phyloP scores from a whole-genome alignment of 2,329 filamentous ascomycete genomes.

The Keithomyces neogunnii region DNA sequence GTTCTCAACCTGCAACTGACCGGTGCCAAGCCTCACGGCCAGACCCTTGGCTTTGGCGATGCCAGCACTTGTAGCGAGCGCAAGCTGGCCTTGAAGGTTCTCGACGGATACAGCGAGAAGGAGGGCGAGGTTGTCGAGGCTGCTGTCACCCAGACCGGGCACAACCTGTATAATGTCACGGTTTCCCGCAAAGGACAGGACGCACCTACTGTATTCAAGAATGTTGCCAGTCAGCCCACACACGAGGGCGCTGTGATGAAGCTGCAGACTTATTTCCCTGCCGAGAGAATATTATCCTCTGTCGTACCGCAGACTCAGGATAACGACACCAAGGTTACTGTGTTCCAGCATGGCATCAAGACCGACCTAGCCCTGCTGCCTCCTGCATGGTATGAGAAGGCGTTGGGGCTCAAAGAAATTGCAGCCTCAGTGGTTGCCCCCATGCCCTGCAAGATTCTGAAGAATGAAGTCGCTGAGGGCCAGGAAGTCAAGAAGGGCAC shows the following conservation, averaged over 20 bases:
- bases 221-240: slow-evolving; percentile 34
- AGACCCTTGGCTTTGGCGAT: slow-evolving; percentile 46
- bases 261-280: slow-evolving; percentile 59
- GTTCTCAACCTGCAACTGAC: slow-evolving; percentile 46
- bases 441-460: slow-evolving; percentile 95
- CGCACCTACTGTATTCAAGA: slow-evolving; percentile 30
- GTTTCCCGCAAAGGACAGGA: slow-evolving; percentile 34
- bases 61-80: slow-evolving; percentile 32
- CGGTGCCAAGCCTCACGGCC: slow-evolving; percentile 35
- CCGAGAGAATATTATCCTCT: slow-evolving; percentile 70
- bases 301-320: slow-evolving; percentile 52
- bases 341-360: slow-evolving; percentile 65
- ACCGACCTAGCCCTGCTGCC: slow-evolving; percentile 47
- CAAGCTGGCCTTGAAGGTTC: slow-evolving; percentile 42
- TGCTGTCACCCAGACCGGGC: slow-evolving; percentile 37
- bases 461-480: slow-evolving; percentile 79
- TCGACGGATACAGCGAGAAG: slow-evolving; percentile 56
- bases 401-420: slow-evolving; percentile 71
- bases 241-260: slow-evolving; percentile 19
- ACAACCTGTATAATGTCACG: slow-evolving; percentile 36
- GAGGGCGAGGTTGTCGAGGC: slow-evolving; percentile 54
- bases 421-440: slow-evolving; percentile 80
- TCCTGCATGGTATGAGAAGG: slow-evolving; percentile 80
- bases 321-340: slow-evolving; percentile 55
- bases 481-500: slow-evolving; percentile 78